Percentiles rank a stretch among this genome's conserved stretches.
Conservation (phyloP, 768 basidiomycete genomes). For the Boletus eberwhitei region DNA sequence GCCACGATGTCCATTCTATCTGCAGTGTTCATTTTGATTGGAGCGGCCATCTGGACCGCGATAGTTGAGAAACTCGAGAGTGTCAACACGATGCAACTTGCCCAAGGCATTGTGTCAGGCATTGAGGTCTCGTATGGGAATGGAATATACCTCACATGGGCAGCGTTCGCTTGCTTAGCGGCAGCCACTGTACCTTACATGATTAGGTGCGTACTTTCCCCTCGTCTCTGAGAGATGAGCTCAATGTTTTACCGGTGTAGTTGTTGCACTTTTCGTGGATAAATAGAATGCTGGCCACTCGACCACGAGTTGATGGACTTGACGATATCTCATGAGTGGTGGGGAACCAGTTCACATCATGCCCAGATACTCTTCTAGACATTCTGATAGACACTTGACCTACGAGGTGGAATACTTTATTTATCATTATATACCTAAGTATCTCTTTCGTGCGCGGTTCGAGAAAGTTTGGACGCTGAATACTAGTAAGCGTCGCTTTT, state of each 20-base stretch:
- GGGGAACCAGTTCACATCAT: conserved; percentile 3
- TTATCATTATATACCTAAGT: conserved; percentile 21
- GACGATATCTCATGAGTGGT: conserved; percentile 14
- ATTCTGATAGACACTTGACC: conserved; percentile 3
- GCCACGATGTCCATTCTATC: conserved; percentile 59
- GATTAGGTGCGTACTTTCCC: conserved; percentile 55
- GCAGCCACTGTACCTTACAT: conserved; percentile 71
- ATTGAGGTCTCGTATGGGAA: conserved; percentile 60
- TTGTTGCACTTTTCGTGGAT: conserved; percentile 80
- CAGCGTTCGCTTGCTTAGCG: conserved; percentile 63
- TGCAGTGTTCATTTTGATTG: conserved; percentile 62
- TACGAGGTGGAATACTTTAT: conserved; percentile 15
- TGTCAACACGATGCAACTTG: conserved; percentile 53
- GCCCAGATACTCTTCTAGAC: not conserved
- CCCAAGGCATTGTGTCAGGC: conserved; percentile 46
- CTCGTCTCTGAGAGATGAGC: not conserved
- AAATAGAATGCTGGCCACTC: conserved; percentile 31
- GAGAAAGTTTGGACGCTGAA: not conserved
- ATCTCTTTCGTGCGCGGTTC: not conserved
- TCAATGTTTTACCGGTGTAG: conserved; percentile 35
- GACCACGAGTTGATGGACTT: conserved; percentile 12
- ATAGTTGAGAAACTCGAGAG: conserved; percentile 60
- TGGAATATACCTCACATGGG: conserved; percentile 70
- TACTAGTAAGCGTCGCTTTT: not conserved
- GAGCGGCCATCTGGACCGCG: conserved; percentile 74